Evolutionary conservation across 2,329 filamentous ascomycete genomes (phyloP), one percentile per base, ranked within the genome.

Genomic region (Alternaria consortialis): DNA sequence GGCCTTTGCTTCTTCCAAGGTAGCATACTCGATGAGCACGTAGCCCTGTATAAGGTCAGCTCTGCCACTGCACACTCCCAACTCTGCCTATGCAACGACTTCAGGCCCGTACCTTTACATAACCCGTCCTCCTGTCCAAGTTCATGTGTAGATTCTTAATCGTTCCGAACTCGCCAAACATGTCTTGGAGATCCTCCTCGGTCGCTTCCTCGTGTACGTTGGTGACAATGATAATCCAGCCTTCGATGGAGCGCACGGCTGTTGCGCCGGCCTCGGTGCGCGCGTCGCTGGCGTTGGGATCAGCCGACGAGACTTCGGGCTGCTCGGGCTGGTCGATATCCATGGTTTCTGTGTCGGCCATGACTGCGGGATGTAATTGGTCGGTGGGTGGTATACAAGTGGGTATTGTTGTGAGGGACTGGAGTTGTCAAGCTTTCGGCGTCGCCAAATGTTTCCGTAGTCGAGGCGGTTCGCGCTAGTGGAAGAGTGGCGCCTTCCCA

Each of bases 131-230:
- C 55, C 92, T 85, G 77, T 95, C 92, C 64, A 95, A 82, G 75
- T 95, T 95, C 75, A 95, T 80, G 74, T 95, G 92, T 75, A 94
- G 77, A 75, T 95, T 95, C 85, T 93, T 93, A 74, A 95, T 92
- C 80, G 94, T 91, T 70, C 92, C 92, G 74, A 86, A 95, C 72
- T 95, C 92, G 73, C 88, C 90, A 77, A 95, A 95, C 78, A 88
- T 85, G 77, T 95, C 92, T 73, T 91, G 90, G 58, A 95, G 79
- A 46, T 91, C 89, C 82, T 95, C 92, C 80, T 95, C 92, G 70
- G 90, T 91, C 51, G 92, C 91, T 79, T 95, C 92, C 76, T 95
- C 92, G 81, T 95, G 92, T 34, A 95, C 90, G 74, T 95, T 95
- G 53, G 91, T 94, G 67, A 92, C 91, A 65, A 93, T 88, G 73